These are phyloP conservation scores for Trypanosomatidae sp. DNA, from an alignment of 208 protist species.

Conservation along the genomic window DNA sequence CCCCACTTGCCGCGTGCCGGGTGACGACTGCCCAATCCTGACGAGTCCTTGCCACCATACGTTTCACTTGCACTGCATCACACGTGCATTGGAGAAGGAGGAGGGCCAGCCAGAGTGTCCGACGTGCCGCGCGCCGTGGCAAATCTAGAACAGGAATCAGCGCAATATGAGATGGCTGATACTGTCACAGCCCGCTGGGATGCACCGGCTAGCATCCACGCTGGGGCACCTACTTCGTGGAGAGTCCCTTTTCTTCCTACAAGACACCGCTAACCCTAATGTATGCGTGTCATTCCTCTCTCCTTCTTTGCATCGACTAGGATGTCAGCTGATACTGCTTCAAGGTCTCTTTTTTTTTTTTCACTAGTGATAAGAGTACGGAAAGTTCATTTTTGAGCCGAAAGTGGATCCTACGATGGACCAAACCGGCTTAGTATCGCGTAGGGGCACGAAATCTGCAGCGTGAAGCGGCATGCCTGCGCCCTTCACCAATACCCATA, in stretches of 20 bases:
- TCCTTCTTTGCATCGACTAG: neutral
- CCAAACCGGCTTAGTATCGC: neutral
- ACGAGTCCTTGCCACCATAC: constrained; percentile 98
- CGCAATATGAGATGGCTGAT: neutral
- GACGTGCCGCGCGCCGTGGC: constrained; percentile 83
- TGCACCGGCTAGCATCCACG: neutral
- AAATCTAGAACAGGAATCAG: constrained; percentile 36
- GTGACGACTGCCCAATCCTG: constrained; percentile 96
- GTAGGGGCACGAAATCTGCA: neutral
- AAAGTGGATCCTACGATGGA: neutral
- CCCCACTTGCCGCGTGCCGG: constrained; percentile 77
- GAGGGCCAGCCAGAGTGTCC: constrained; percentile 65
- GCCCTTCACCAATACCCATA: neutral
- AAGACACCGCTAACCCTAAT: neutral
- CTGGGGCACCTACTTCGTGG: neutral
- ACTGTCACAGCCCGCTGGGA: neutral
- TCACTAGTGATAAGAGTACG: neutral
- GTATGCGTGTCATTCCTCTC: neutral
- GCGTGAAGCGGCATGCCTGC: neutral
- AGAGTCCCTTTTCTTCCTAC: too few species aligned
- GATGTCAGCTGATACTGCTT: neutral
- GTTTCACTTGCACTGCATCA: constrained; percentile 99
- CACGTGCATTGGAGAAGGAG: constrained; percentile 84
- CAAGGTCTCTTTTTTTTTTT: neutral
- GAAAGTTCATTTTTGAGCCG: neutral